phyloP scores from a whole-genome alignment of 768 basidiomycete species.

The Trametes cubensis region DNA sequence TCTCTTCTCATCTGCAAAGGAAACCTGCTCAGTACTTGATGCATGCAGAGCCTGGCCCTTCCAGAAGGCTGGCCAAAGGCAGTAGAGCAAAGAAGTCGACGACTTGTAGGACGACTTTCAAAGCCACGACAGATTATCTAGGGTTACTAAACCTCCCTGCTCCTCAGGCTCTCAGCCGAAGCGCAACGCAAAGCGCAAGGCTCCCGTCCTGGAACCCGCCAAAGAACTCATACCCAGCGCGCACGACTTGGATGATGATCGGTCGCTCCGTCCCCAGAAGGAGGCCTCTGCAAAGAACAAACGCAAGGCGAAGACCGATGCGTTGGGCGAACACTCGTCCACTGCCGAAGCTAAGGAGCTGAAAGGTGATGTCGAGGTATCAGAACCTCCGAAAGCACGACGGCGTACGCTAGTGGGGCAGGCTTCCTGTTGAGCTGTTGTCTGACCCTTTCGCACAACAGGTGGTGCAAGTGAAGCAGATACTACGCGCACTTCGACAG shows the following conservation, averaged over 20 bases:
- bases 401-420: no score
- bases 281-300: not conserved
- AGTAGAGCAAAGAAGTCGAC: not conserved
- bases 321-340: no score
- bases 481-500: no score
- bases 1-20: no score
- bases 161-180: not conserved
- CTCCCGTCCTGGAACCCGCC: not conserved
- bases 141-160: no score
- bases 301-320: not conserved
- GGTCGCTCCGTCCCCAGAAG: not conserved
- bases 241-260: conserved; percentile 5
- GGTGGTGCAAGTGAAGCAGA: no score
- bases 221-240: not conserved
- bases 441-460: no score
- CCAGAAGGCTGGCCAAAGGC: not conserved
- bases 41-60: not conserved
- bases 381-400: no score
- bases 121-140: no score
- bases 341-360: no score
- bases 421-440: no score
- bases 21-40: not conserved
- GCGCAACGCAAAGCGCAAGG: conserved; percentile 8
- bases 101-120: not conserved
- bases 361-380: no score